Conservation (phyloP, 192 early-diverging fungal species). For the Coemansia sp. region DNA sequence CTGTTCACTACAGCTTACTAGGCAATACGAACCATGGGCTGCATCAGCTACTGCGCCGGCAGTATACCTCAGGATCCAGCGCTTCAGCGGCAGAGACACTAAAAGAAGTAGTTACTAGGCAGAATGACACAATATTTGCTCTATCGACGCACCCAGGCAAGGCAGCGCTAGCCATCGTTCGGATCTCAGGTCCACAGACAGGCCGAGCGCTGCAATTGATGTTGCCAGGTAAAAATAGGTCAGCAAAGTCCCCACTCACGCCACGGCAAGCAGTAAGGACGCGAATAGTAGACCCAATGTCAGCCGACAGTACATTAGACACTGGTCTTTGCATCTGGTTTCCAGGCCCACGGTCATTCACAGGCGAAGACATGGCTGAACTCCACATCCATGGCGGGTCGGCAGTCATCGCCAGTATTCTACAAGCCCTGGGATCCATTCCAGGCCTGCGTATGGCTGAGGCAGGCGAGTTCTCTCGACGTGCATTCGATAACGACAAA, state of each 20-base stretch:
- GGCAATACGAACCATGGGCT: neutral
- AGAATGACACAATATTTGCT: constrained; percentile 70
- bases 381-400: constrained; percentile 77
- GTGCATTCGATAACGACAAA: constrained; percentile 76
- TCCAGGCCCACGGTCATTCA: constrained; percentile 65
- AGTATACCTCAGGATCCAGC: neutral
- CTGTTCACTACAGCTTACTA: neutral
- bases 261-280: constrained; percentile 17
- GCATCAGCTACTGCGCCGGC: neutral
- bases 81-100: neutral
- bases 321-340: constrained; percentile 55
- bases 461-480: constrained; percentile 74
- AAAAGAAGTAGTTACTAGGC: neutral
- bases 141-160: constrained; percentile 75
- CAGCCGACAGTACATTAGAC: constrained; percentile 59
- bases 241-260: neutral
- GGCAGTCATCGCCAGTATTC: constrained; percentile 65
- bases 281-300: constrained; percentile 38
- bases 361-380: constrained; percentile 77
- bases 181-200: constrained; percentile 68
- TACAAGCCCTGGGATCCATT: constrained; percentile 59
- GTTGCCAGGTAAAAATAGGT: neutral
- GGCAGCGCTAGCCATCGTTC: constrained; percentile 77
- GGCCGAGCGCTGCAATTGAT: constrained; percentile 32
- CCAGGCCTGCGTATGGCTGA: constrained; percentile 67